A percentile compares a stretch with the other conserved stretches of the same genome.
These are phyloP conservation scores for Lachnellula hyalina DNA, from an alignment of 2,329 filamentous ascomycete species.

Conservation along the genomic window DNA sequence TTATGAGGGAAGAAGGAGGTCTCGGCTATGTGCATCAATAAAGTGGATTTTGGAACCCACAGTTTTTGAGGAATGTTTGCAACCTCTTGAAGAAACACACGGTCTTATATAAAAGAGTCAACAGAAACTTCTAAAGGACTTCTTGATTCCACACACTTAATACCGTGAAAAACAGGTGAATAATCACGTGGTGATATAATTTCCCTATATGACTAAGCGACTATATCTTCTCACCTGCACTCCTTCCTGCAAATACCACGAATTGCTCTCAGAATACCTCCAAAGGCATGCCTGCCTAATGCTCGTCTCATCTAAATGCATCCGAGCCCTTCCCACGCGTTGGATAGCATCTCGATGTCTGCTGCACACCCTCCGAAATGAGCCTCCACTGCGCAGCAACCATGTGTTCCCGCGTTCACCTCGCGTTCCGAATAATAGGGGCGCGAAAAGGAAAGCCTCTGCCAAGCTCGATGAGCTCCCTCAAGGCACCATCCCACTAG, in stretches of 20 bases:
- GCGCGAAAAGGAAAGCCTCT: conserved; percentile 51
- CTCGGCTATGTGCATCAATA: neutral
- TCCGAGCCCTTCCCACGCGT: neutral
- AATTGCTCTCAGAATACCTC: neutral
- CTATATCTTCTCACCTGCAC: neutral
- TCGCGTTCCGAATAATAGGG: conserved; percentile 32
- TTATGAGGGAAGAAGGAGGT: neutral
- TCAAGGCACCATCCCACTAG: conserved; percentile 43
- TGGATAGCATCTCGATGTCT: neutral
- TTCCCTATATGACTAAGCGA: neutral
- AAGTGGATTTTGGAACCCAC: neutral
- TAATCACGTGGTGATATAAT: neutral
- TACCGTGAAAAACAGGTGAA: neutral
- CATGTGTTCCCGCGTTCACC: conserved; percentile 5
- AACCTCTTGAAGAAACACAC: too few species aligned
- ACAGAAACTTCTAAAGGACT: neutral
- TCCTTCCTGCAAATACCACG: neutral
- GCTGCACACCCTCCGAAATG: conserved; percentile 2
- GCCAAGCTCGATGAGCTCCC: conserved; percentile 53
- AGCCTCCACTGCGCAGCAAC: neutral
- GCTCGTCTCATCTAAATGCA: conserved; percentile 5
- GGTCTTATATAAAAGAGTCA: too few species aligned
- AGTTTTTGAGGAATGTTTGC: neutral
- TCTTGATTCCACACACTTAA: neutral
- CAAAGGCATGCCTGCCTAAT: conserved; percentile 7